Conservation (phyloP, 768 basidiomycete species). For the Dendrothele bispora region DNA sequence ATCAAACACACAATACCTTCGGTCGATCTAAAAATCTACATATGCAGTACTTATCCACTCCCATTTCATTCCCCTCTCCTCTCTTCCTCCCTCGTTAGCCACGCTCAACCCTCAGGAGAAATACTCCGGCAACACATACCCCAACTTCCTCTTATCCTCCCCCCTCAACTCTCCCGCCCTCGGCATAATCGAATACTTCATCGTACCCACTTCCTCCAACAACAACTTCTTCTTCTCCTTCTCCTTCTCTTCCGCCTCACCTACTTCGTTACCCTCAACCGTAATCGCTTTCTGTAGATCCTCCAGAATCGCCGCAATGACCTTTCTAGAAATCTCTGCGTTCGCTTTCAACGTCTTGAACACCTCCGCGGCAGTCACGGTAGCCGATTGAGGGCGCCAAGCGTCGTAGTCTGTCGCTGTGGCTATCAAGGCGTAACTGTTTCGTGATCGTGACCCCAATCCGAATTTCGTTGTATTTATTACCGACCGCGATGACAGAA, state of each 20-base stretch:
- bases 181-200: conserved; percentile 87
- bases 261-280: conserved; percentile 34
- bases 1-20: no score
- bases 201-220: conserved; percentile 73
- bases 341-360: conserved; percentile 86
- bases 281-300: conserved; percentile 61
- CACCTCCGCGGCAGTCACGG: conserved; percentile 90
- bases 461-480: no score
- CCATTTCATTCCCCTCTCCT: no score
- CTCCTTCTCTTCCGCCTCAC: conserved; percentile 8
- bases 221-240: conserved; percentile 35
- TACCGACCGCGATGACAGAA: no score
- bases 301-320: conserved; percentile 67
- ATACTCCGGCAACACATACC: conserved; percentile 78
- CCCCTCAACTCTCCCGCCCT: conserved; percentile 48
- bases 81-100: no score
- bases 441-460: no score
- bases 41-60: no score
- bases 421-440: conserved; percentile 92
- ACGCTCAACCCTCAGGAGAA: no score
- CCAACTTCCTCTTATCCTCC: conserved; percentile 67
- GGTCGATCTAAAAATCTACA: no score
- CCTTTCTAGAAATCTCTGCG: conserved; percentile 80
- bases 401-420: conserved; percentile 95
- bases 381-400: conserved; percentile 78